phyloP scores from a whole-genome alignment of 768 basidiomycete genomes.

The Suillus fuscotomentosus region DNA sequence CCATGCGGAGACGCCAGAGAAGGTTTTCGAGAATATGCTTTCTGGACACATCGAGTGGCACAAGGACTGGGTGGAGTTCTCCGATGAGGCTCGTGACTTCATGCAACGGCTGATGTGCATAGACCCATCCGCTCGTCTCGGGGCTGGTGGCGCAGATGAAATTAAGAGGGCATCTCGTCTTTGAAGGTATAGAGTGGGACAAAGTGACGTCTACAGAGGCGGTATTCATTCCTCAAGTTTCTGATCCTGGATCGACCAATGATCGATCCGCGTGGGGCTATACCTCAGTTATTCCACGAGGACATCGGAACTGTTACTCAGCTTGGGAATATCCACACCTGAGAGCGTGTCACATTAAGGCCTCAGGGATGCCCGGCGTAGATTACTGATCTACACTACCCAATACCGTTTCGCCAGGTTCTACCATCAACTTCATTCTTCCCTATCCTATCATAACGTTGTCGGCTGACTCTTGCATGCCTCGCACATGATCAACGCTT shows the following conservation, averaged over 20 bases:
- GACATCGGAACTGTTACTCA: conserved; percentile 39
- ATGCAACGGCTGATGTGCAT: conserved; percentile 83
- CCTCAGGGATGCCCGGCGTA: not conserved
- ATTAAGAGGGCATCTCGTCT: conserved; percentile 89
- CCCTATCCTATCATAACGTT: not conserved
- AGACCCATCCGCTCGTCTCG: conserved; percentile 78
- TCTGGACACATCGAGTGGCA: conserved; percentile 96
- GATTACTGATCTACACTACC: not conserved
- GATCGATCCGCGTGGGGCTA: conserved; percentile 97
- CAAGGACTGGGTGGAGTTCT: conserved; percentile 89
- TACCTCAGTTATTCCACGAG: conserved; percentile 88
- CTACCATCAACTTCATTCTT: not conserved
- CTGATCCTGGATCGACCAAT: conserved; percentile 98
- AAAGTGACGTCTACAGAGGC: conserved; percentile 86
- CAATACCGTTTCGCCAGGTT: not conserved
- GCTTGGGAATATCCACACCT: no score
- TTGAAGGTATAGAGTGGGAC: conserved; percentile 90
- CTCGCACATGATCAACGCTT: not conserved
- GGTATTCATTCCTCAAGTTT: conserved; percentile 92
- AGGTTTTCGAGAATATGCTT: conserved; percentile 97
- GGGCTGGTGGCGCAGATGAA: conserved; percentile 84
- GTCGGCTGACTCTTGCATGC: not conserved
- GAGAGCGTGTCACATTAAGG: no score
- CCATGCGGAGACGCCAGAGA: conserved; percentile 97
- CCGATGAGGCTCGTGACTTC: conserved; percentile 84